Conservation (phyloP, 305 asterid species). For the Fraxinus xanthoxyloides region DNA sequence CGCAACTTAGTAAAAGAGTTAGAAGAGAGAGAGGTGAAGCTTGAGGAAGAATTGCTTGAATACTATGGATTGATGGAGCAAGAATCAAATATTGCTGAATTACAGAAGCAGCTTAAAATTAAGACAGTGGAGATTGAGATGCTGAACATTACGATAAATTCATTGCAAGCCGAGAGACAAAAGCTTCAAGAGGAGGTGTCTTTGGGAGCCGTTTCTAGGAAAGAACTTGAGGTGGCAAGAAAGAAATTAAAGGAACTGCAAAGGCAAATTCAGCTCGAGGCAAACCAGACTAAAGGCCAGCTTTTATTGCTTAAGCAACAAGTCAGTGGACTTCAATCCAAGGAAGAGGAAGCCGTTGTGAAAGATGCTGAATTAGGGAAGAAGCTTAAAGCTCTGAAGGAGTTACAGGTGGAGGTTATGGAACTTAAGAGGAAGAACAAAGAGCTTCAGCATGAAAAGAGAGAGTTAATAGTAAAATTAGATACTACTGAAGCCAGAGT, state of each 20-base stretch:
- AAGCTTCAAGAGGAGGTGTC: slow-evolving; percentile 86
- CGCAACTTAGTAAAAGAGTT: slow-evolving; percentile 68
- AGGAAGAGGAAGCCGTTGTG: slow-evolving; percentile 67
- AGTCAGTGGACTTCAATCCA: slow-evolving; percentile 76
- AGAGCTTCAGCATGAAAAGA: slow-evolving; percentile 91
- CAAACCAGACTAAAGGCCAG: slow-evolving; percentile 87
- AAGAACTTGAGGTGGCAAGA: slow-evolving; percentile 75
- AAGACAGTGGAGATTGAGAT: slow-evolving; percentile 82
- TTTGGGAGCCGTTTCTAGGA: slow-evolving; percentile 53
- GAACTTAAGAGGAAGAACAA: slow-evolving; percentile 89
- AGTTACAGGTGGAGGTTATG: slow-evolving; percentile 81
- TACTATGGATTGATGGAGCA: slow-evolving; percentile 91
- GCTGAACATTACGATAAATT: slow-evolving; percentile 77
- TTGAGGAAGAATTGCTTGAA: slow-evolving; percentile 88
- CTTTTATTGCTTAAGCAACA: slow-evolving; percentile 84
- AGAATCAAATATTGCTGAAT: slow-evolving; percentile 68
- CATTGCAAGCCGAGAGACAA: slow-evolving; percentile 83
- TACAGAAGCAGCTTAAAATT: slow-evolving; percentile 84
- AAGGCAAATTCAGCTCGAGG: slow-evolving; percentile 85
- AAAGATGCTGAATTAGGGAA: slow-evolving; percentile 71
- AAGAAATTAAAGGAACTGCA: slow-evolving; percentile 81
- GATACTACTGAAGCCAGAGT: slow-evolving; percentile 78
- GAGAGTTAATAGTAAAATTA: slow-evolving; percentile 71
- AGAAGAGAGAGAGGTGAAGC: slow-evolving; percentile 92
- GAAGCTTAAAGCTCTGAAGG: slow-evolving; percentile 72